These are phyloP conservation scores for Irpex rosettiformis DNA, from an alignment of 1,284 basidiomycete genomes.

Conservation along the genomic window DNA sequence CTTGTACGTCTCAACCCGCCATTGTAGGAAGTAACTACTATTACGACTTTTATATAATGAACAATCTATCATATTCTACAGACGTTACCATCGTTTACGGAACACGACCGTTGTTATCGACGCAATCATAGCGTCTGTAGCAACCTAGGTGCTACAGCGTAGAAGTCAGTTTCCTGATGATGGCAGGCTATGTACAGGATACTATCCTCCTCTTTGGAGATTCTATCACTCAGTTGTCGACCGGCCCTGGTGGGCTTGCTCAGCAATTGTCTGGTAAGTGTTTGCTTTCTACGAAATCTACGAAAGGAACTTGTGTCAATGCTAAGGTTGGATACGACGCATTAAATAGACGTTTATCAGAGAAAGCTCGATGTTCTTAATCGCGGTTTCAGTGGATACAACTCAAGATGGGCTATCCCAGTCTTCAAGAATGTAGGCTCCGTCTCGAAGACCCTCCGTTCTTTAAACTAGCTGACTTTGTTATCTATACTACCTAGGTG, in stretches of 20 bases:
- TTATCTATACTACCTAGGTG: constrained; percentile 32
- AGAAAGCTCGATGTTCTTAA: constrained; percentile 82
- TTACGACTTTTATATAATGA: not conserved
- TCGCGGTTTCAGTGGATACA: constrained; percentile 79
- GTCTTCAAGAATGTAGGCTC: constrained; percentile 69
- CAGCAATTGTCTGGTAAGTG: constrained; percentile 58
- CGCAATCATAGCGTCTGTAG: not conserved
- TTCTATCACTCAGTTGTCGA: constrained; percentile 67
- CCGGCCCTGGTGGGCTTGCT: constrained; percentile 57
- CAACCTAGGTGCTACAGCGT: not conserved
- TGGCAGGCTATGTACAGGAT: constrained; percentile 60
- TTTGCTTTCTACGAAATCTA: not conserved
- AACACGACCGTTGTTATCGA: not conserved
- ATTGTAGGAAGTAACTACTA: not conserved
- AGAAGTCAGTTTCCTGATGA: constrained; percentile 22
- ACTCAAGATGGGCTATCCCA: constrained; percentile 78
- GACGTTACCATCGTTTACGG: not conserved
- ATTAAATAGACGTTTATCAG: constrained; percentile 63
- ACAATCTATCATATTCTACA: not conserved
- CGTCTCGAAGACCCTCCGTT: not conserved
- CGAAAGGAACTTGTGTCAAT: no score
- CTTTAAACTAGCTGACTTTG: not conserved
- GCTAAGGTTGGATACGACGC: no score
- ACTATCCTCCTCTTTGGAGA: constrained; percentile 75
- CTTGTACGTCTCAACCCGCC: no score